Evolutionary conservation across 1,284 basidiomycete species (phyloP), one percentile per base, ranked within the genome.

Genomic region (Fomitopsis palustris): DNA sequence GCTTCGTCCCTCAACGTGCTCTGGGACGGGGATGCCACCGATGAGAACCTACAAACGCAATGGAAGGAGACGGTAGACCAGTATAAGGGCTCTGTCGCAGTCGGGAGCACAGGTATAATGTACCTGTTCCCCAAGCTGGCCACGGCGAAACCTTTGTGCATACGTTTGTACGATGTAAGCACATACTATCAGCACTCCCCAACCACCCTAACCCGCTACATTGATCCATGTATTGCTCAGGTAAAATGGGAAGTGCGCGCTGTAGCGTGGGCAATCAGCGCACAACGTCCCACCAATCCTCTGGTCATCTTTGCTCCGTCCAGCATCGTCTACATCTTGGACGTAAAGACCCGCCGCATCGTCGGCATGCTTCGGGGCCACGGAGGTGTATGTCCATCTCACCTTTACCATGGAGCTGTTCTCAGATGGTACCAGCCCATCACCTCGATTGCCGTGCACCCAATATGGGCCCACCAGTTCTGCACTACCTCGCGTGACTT

Each of bases 401-500:
- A 54, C 23, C 57, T 14, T 47, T 55, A 65, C 56, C 63, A 31
- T 8, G 2, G 7, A 23, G 14, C 35, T 1, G 29, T 61, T 23
- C 55, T 51, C 25, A 61, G 39, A 43, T 55, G 25, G 3, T 45
- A 27, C 27, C 63, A 90, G 88, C 75, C 79, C 39, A 88, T 91
- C 55, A 89, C 85, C 1, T 85, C 83, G 10, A 80, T 91, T 16
- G 78, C 76, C 1, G 81, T 86, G 6, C 85, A 90, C 67, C 87
- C 84, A 4, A 73, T 65, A 0, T 74, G 72, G 38, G 82, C 85
- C 2, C 75, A 87, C 62, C 66, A 87, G 1, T 80, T 89, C 61
- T 85, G 84, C 59, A 88, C 85, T 0, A 88, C 87, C 12, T 88
- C 88, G 0, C 76, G 83, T 43, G 88, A 91, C 69, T 82, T 82